Conservation (phyloP, 1,284 basidiomycete genomes). For the Ceratobasidium papillatum region DNA sequence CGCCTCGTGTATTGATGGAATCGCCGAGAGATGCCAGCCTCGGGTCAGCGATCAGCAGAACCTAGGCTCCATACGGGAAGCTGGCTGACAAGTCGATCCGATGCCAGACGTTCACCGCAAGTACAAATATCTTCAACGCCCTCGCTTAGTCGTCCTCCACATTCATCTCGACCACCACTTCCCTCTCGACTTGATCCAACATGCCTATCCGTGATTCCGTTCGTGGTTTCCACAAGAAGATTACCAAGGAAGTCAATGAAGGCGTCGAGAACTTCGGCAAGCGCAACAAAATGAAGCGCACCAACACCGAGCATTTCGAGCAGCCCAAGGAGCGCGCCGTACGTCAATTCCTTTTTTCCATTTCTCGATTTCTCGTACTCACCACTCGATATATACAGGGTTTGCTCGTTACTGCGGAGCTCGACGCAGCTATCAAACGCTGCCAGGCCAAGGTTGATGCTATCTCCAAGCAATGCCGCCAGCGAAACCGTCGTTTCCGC, state of each 20-base stretch:
- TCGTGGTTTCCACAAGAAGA: slow-evolving; percentile 28
- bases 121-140: not conserved
- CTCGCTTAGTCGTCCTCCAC: not conserved
- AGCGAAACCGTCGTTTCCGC: slow-evolving; percentile 44
- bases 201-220: slow-evolving; percentile 37
- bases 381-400: slow-evolving; percentile 36
- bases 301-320: slow-evolving; percentile 33
- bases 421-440: slow-evolving; percentile 40
- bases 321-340: slow-evolving; percentile 35
- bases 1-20: slow-evolving; percentile 15
- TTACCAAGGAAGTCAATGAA: slow-evolving; percentile 14
- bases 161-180: not conserved
- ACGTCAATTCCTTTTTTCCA: not conserved
- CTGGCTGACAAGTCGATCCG: not conserved
- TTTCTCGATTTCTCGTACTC: not conserved
- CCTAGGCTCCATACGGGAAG: not conserved
- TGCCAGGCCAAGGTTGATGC: slow-evolving; percentile 43
- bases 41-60: not conserved
- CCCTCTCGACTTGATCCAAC: not conserved
- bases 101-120: not conserved
- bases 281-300: slow-evolving; percentile 34
- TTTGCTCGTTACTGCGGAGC: slow-evolving; percentile 41
- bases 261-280: slow-evolving; percentile 11
- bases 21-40: slow-evolving; percentile 31
- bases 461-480: slow-evolving; percentile 45